phyloP scores from a whole-genome alignment of 495 filamentous ascomycete genomes.

The Aspergillus conjunctus region DNA sequence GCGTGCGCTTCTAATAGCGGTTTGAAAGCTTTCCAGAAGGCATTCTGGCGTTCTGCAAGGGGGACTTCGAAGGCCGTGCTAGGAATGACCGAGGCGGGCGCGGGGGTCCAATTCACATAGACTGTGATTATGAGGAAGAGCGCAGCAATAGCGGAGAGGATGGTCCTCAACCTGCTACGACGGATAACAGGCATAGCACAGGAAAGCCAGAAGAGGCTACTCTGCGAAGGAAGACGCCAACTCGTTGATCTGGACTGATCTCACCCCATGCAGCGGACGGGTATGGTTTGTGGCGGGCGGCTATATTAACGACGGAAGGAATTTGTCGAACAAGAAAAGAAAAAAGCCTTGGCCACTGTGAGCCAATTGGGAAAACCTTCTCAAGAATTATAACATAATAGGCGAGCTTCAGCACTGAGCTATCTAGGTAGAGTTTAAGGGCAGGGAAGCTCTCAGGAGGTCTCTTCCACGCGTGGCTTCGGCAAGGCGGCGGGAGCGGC shows the following conservation, averaged over 20 bases:
- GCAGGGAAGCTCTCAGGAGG: constrained; percentile 8
- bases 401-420: constrained; percentile 4
- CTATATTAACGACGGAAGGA: background rate
- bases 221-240: background rate
- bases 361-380: background rate
- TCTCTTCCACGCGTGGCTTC: constrained; percentile 3
- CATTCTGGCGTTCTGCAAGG: constrained; percentile 39
- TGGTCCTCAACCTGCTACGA: constrained; percentile 36
- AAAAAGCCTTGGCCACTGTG: background rate
- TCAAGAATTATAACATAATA: constrained; percentile 9
- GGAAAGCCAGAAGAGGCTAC: background rate
- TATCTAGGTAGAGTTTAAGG: background rate
- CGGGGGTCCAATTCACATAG: constrained; percentile 45
- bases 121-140: constrained; percentile 41
- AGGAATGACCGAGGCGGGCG: constrained; percentile 41
- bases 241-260: background rate
- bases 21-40: constrained; percentile 44
- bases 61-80: constrained; percentile 44
- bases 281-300: background rate
- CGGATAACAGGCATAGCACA: constrained; percentile 33
- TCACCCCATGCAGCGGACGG: no score
- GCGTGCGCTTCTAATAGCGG: constrained; percentile 37
- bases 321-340: background rate
- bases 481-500: background rate
- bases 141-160: constrained; percentile 32